A percentile compares a stretch with the other conserved stretches of the same genome.
phyloP scores from a whole-genome alignment of 2,329 filamentous ascomycete genomes.

The Venturia pyrina region DNA sequence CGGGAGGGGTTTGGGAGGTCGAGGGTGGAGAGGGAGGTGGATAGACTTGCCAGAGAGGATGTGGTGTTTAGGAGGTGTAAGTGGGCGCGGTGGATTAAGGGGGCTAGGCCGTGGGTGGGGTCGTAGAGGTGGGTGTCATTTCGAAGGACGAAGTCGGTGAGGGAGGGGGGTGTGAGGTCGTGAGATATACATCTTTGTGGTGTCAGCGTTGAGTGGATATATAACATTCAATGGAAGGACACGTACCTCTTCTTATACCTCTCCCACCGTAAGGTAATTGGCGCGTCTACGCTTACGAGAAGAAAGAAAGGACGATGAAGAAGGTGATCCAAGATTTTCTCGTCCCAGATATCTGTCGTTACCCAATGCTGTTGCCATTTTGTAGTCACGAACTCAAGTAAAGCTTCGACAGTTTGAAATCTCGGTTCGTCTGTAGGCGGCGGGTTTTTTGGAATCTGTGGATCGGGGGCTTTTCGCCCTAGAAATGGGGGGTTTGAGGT shows the following conservation, averaged over 20 bases:
- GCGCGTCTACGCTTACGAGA: conserved; percentile 83
- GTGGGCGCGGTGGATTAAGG: conserved; percentile 70
- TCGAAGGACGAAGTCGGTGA: conserved; percentile 50
- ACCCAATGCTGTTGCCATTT: conserved; percentile 79
- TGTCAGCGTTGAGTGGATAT: not conserved
- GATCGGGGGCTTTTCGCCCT: conserved; percentile 32
- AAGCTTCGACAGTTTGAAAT: conserved; percentile 45
- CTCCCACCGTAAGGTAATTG: conserved; percentile 71
- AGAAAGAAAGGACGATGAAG: conserved; percentile 82
- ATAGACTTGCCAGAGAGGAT: conserved; percentile 58
- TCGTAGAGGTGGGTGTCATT: conserved; percentile 70
- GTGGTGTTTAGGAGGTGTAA: conserved; percentile 82
- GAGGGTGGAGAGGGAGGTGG: conserved; percentile 60
- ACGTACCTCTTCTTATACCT: conserved; percentile 37
- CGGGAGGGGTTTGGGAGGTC: conserved; percentile 70
- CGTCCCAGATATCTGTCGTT: conserved; percentile 70
- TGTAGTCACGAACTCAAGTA: conserved; percentile 78
- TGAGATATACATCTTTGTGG: conserved; percentile 36
- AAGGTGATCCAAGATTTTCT: conserved; percentile 63
- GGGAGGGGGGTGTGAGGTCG: conserved; percentile 39
- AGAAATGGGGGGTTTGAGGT: conserved; percentile 25
- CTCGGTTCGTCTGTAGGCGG: conserved; percentile 19
- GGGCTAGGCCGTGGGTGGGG: conserved; percentile 52
- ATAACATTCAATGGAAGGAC: not conserved
- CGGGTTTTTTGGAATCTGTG: conserved; percentile 22